A percentile compares a stretch with the other conserved stretches of the same genome.
phyloP scores from a whole-genome alignment of 2,329 filamentous ascomycete genomes.

The Herpotrichia juniperi region DNA sequence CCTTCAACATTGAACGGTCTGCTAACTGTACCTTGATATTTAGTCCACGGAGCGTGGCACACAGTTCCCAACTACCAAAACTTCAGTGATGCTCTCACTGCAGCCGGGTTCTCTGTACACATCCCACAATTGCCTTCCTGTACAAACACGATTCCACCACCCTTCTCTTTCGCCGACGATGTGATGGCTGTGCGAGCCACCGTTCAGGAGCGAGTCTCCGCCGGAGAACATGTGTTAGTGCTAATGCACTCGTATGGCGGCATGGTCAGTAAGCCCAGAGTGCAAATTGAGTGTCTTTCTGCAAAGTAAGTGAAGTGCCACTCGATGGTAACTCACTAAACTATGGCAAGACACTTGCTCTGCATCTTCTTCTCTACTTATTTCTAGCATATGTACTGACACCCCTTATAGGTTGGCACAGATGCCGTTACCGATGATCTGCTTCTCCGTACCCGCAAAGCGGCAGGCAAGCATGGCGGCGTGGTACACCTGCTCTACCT shows the following conservation, averaged over 20 bases:
- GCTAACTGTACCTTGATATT: too few species aligned
- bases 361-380: too few species aligned
- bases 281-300: too few species aligned
- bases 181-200: neutral
- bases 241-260: conserved; percentile 12
- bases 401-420: too few species aligned
- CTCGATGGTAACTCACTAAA: too few species aligned
- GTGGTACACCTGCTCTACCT: conserved; percentile 8
- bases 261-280: too few species aligned
- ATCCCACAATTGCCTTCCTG: conserved; percentile 5
- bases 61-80: conserved; percentile 3
- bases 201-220: conserved; percentile 2
- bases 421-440: conserved; percentile 6
- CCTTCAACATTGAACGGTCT: too few species aligned
- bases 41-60: conserved; percentile 5
- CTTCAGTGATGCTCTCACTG: conserved; percentile 2
- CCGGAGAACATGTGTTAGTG: conserved; percentile 2
- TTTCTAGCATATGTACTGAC: too few species aligned
- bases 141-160: conserved; percentile 1
- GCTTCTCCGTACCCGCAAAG: neutral
- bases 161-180: conserved; percentile 5
- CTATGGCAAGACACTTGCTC: too few species aligned
- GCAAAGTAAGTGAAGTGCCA: too few species aligned
- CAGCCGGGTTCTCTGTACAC: conserved; percentile 3
- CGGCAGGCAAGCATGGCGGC: neutral